Percentiles rank a stretch among this genome's conserved stretches.
Evolutionary conservation across 805 yeast genomes (phyloP).

Genomic region (Candida hispaniensis): DNA sequence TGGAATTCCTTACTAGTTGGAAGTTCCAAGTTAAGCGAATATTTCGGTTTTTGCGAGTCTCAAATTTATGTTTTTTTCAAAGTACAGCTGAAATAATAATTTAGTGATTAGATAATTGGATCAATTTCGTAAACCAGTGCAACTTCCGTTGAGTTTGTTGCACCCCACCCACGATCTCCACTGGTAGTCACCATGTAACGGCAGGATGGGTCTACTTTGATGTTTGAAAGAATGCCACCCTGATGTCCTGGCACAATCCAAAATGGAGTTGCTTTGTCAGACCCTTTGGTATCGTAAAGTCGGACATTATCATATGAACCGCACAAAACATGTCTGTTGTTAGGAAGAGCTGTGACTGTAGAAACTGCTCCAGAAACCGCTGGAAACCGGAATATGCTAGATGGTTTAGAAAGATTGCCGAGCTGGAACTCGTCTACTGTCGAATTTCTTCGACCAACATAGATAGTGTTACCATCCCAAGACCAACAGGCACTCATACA

Average conservation of each 20-base stretch:
- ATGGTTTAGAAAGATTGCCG: slow-evolving; percentile 34
- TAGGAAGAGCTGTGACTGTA: slow-evolving; percentile 68
- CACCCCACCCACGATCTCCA: slow-evolving; percentile 95
- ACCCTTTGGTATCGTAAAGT: slow-evolving; percentile 58
- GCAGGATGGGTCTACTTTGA: slow-evolving; percentile 78
- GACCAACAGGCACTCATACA: slow-evolving; percentile 81
- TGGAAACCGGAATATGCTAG: slow-evolving; percentile 62
- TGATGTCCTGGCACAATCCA: slow-evolving; percentile 92
- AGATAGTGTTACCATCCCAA: slow-evolving; percentile 63
- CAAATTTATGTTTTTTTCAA: no score
- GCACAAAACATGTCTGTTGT: slow-evolving; percentile 65
- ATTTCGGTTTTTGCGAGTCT: no score
- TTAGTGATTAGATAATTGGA: slow-evolving; percentile 8
- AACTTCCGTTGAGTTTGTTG: slow-evolving; percentile 58
- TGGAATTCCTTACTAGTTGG: slow-evolving; percentile 84
- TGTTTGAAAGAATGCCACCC: slow-evolving; percentile 74
- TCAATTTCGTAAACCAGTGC: slow-evolving; percentile 67
- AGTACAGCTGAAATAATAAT: no score
- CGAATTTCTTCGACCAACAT: slow-evolving; percentile 82
- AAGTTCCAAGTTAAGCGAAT: no score
- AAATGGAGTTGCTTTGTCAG: slow-evolving; percentile 51
- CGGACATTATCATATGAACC: slow-evolving; percentile 88
- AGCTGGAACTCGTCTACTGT: slow-evolving; percentile 50
- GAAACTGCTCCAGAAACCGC: slow-evolving; percentile 85
- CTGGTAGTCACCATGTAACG: slow-evolving; percentile 82